Percentiles rank a stretch among this genome's conserved stretches.
phyloP scores from a whole-genome alignment of 441 rosid species.

The Euphorbia corollata region DNA sequence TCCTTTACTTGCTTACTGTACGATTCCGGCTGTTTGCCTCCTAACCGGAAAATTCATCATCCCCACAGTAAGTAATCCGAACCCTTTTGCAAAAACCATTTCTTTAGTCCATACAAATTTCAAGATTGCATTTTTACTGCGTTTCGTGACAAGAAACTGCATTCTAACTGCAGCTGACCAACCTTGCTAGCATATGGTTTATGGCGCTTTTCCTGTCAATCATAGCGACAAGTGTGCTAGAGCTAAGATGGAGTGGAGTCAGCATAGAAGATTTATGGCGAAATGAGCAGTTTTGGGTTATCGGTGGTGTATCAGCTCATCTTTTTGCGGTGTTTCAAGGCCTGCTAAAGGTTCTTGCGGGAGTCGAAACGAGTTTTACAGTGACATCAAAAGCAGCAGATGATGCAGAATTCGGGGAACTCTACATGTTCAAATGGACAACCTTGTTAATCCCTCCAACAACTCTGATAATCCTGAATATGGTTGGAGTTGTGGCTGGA shows the following conservation, averaged over 20 bases:
- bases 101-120: neutral
- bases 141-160: neutral
- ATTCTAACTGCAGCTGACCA: conserved; percentile 49
- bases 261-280: conserved; percentile 86
- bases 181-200: conserved; percentile 65
- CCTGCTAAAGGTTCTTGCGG: conserved; percentile 80
- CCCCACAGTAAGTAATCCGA: conserved; percentile 49
- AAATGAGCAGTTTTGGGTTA: conserved; percentile 93
- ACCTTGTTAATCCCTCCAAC: conserved; percentile 89
- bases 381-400: conserved; percentile 81
- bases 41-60: conserved; percentile 89
- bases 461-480: conserved; percentile 68
- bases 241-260: conserved; percentile 84
- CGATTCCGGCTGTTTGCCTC: conserved; percentile 80
- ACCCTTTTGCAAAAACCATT: neutral
- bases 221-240: conserved; percentile 71
- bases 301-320: conserved; percentile 89
- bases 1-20: conserved; percentile 70
- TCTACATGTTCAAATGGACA: conserved; percentile 89
- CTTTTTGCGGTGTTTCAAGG: conserved; percentile 89
- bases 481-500: conserved; percentile 89
- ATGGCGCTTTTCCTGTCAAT: conserved; percentile 73
- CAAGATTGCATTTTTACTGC: too few relatives aligned
- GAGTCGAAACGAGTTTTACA: conserved; percentile 86
- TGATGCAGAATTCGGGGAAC: conserved; percentile 73